These are phyloP conservation scores for Fusarium sp. DNA, from an alignment of 2,329 filamentous ascomycete genomes.

Conservation along the genomic window DNA sequence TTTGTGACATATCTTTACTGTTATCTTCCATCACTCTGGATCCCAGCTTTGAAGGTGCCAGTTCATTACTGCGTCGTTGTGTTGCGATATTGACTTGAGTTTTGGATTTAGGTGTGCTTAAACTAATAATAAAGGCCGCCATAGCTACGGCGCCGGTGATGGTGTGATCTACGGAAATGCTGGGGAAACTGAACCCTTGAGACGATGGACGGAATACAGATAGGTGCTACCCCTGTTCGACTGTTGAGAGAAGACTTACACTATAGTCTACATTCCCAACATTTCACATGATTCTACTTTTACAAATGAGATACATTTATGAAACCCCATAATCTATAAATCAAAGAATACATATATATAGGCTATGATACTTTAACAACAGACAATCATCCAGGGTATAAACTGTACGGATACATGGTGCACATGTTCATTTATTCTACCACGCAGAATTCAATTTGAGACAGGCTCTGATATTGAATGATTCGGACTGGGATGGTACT, in stretches of 20 bases:
- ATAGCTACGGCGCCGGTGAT: conserved; percentile 33
- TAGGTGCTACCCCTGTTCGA: conserved; percentile 6
- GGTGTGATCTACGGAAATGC: conserved; percentile 17
- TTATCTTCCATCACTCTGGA: conserved; percentile 12
- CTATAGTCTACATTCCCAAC: too few relatives aligned
- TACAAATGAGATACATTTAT: too few relatives aligned
- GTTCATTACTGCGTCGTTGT: conserved; percentile 42
- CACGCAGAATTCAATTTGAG: conserved; percentile 8
- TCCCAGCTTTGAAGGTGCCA: conserved; percentile 27
- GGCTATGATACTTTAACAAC: too few relatives aligned
- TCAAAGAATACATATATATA: too few relatives aligned
- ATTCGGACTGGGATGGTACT: conserved; percentile 12
- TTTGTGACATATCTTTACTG: conserved; percentile 14
- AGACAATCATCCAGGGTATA: too few relatives aligned
- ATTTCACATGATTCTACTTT: too few relatives aligned
- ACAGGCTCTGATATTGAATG: conserved; percentile 27
- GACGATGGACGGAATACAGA: conserved; percentile 37
- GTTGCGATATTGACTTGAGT: conserved; percentile 13
- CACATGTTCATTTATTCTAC: conserved; percentile 18
- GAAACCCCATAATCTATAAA: too few relatives aligned
- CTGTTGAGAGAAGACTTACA: too few relatives aligned
- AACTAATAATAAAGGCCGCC: conserved; percentile 27
- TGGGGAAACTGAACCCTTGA: conserved; percentile 22
- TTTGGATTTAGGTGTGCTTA: conserved; percentile 6
- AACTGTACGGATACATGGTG: background rate